A percentile compares a stretch with the other conserved stretches of the same genome.
These are phyloP conservation scores for Rutstroemia sp. DNA, from an alignment of 2,329 filamentous ascomycete genomes.

Conservation along the genomic window DNA sequence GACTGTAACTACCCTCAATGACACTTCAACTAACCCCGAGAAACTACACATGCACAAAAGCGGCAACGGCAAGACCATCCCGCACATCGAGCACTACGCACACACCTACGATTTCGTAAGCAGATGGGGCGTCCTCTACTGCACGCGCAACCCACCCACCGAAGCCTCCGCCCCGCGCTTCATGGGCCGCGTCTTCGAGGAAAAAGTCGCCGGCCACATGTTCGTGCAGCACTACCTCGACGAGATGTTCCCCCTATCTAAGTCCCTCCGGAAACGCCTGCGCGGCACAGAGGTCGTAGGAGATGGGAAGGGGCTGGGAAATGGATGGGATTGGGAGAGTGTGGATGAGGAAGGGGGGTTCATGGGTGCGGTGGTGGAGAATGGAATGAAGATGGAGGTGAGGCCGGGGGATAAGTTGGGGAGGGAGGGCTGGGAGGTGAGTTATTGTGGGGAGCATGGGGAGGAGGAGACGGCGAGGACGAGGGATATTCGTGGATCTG, in stretches of 20 bases:
- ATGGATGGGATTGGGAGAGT: background rate
- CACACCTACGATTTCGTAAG: slow-evolving; percentile 69
- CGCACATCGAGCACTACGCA: slow-evolving; percentile 74
- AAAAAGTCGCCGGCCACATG: slow-evolving; percentile 22
- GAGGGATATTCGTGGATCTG: background rate
- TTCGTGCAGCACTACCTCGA: slow-evolving; percentile 31
- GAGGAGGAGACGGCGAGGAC: slow-evolving; percentile 8
- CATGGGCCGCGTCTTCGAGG: slow-evolving; percentile 26
- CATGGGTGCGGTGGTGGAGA: slow-evolving; percentile 16
- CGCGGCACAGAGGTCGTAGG: slow-evolving; percentile 15
- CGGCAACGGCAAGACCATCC: slow-evolving; percentile 40
- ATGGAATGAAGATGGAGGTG: background rate
- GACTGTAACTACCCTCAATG: slow-evolving; percentile 3
- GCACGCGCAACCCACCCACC: slow-evolving; percentile 30
- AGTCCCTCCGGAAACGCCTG: slow-evolving; percentile 8
- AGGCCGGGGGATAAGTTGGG: background rate
- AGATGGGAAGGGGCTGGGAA: slow-evolving; percentile 6
- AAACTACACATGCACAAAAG: background rate
- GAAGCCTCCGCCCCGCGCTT: slow-evolving; percentile 16
- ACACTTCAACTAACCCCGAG: background rate
- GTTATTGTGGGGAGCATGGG: slow-evolving; percentile 11
- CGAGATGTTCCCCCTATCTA: slow-evolving; percentile 26
- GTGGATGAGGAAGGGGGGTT: slow-evolving; percentile 12
- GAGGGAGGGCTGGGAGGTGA: slow-evolving; percentile 4
- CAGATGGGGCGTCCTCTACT: slow-evolving; percentile 66